A percentile compares a stretch with the other conserved stretches of the same genome.
These are phyloP conservation scores for Tylopilus rubrobrunneus DNA, from an alignment of 768 basidiomycete genomes.

Conservation along the genomic window DNA sequence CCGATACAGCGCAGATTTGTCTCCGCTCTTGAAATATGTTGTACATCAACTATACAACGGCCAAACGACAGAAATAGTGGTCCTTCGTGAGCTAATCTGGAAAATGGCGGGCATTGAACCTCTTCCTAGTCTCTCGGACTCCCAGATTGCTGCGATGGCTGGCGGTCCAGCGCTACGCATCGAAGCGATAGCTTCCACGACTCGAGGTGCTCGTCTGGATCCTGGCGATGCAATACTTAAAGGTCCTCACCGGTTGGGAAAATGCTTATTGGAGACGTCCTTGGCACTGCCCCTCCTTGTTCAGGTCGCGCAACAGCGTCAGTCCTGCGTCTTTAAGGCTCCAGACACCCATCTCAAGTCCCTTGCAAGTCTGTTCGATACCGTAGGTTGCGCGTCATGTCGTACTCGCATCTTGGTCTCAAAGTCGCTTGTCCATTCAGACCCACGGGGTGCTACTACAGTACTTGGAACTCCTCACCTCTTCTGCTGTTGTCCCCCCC, in stretches of 20 bases:
- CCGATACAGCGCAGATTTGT: constrained; percentile 78
- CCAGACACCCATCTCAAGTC: constrained; percentile 80
- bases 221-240: constrained; percentile 59
- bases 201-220: constrained; percentile 72
- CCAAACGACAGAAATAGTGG: constrained; percentile 83
- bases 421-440: constrained; percentile 40
- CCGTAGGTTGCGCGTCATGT: constrained; percentile 49
- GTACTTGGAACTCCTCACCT: constrained; percentile 83
- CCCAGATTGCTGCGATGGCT: constrained; percentile 86
- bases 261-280: constrained; percentile 59
- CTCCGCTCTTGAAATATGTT: constrained; percentile 83
- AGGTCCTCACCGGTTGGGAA: constrained; percentile 65
- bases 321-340: constrained; percentile 75
- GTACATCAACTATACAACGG: constrained; percentile 84
- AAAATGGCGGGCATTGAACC: constrained; percentile 96
- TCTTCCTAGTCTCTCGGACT: constrained; percentile 81
- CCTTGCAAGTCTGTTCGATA: constrained; percentile 82
- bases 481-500: constrained; percentile 60
- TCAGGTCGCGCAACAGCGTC: constrained; percentile 87
- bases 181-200: constrained; percentile 79
- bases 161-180: constrained; percentile 84
- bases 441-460: constrained; percentile 90
- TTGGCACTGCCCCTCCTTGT: constrained; percentile 88
- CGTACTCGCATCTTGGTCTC: constrained; percentile 15
- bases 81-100: constrained; percentile 89